Evolutionary conservation across 495 filamentous ascomycete species (phyloP).

Genomic region (Hypoxylon crocopeplum): DNA sequence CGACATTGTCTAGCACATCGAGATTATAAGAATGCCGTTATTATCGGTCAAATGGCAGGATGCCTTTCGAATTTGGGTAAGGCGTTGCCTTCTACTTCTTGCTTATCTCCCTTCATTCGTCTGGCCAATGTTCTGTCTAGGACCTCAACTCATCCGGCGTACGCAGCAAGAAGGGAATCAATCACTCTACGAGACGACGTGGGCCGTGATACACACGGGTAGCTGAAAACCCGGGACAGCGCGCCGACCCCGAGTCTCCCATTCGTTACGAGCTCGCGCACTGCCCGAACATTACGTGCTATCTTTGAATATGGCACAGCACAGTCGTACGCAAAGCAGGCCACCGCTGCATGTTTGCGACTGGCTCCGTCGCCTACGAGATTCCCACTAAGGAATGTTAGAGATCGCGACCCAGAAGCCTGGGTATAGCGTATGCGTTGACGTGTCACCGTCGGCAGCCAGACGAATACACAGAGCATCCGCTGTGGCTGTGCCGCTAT

Average conservation of each 20-base stretch:
- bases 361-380: conserved; percentile 9
- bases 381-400: conserved; percentile 21
- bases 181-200: conserved; percentile 21
- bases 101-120: conserved; percentile 23
- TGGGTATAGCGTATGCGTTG: conserved; percentile 36
- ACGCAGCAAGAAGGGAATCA: conserved; percentile 16
- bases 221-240: conserved; percentile 15
- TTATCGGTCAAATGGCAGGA: conserved; percentile 29
- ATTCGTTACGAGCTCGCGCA: conserved; percentile 28
- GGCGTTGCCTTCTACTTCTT: neutral
- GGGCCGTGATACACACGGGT: conserved; percentile 28
- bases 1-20: conserved; percentile 36
- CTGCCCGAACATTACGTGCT: conserved; percentile 19
- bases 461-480: conserved; percentile 27
- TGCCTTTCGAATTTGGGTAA: conserved; percentile 20
- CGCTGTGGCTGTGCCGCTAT: conserved; percentile 34
- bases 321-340: conserved; percentile 22
- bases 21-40: conserved; percentile 39
- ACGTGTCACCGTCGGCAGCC: conserved; percentile 34
- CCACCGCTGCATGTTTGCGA: conserved; percentile 16
- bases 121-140: conserved; percentile 14
- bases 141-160: conserved; percentile 13
- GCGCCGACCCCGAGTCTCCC: neutral
- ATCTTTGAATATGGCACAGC: conserved; percentile 22
- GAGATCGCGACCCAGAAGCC: conserved; percentile 37